Evolutionary conservation across 352 stramenopile species (phyloP), one percentile per base, ranked within the genome.

Genomic region (Pythium vanterpoolii): DNA sequence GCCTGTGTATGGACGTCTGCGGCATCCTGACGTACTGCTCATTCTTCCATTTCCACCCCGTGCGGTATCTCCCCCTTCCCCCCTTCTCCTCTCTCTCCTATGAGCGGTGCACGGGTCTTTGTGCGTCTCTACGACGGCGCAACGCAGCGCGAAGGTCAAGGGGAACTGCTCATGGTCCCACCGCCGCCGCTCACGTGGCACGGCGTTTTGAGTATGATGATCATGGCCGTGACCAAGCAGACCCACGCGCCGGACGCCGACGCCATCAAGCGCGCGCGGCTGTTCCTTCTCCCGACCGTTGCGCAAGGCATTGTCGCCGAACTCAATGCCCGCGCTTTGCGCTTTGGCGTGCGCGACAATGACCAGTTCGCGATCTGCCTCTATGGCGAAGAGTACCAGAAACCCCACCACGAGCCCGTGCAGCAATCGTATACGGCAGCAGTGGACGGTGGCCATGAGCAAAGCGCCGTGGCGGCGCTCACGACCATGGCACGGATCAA

Each of bases 311-410:
- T 91, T 42, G 69, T 80, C 3, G 82, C 79, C 0, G 82, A 91
- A 75, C 60, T 91, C 18, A 91, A 89, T 42, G 79, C 77, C 11
- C 79, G 82, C n/a, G 75, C 79, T 26, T 61, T 91, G 58, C 82
- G 82, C 56, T 86, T 87, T 52, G 82, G 82, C 36, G 78, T 89
- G 39, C 79, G 82, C 39, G 82, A 91, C 65, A 89, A 91, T 57
- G 82, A 91, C 71, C 73, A 70, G 31, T 89, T 91, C 30, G 82
- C 86, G 24, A 64, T 91, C 40, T 91, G 77, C 48, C 64, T 91
- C 13, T 56, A 76, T 18, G 82, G 82, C 13, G 82, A 91, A 54
- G 75, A 89, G 61, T 91, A 91, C 70, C 43, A 67, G 40, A 55
- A 55, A 27, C 57, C 47, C 16, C 42, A 51, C 9, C 16, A 21